Evolutionary conservation across 495 filamentous ascomycete species (phyloP).

Genomic region (Aspergillus diversus): DNA sequence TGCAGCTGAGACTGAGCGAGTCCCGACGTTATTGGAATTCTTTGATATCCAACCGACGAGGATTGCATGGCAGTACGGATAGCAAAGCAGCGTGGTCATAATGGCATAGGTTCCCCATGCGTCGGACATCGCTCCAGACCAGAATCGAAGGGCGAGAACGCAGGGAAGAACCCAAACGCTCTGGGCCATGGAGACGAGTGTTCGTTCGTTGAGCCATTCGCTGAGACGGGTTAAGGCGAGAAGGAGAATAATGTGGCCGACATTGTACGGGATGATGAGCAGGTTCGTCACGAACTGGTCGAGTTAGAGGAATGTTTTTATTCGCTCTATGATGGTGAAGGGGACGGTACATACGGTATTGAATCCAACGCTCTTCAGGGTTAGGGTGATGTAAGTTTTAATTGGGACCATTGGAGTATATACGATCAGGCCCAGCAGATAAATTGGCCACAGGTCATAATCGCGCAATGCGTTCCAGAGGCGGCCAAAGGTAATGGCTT

Average conservation of each 20-base stretch:
- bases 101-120: conserved; percentile 57
- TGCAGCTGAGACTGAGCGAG: conserved; percentile 59
- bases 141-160: conserved; percentile 49
- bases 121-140: conserved; percentile 36
- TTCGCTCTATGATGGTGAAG: not conserved
- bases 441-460: conserved; percentile 62
- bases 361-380: conserved; percentile 55
- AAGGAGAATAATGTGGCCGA: conserved; percentile 36
- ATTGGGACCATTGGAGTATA: conserved; percentile 54
- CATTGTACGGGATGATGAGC: conserved; percentile 59
- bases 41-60: conserved; percentile 63
- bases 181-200: conserved; percentile 48
- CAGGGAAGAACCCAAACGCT: conserved; percentile 60
- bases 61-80: conserved; percentile 64
- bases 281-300: conserved; percentile 54
- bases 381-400: conserved; percentile 51
- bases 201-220: conserved; percentile 49
- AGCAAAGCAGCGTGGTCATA: conserved; percentile 51
- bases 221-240: conserved; percentile 46
- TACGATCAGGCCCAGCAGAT: conserved; percentile 52
- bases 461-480: conserved; percentile 52
- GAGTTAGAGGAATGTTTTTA: not conserved
- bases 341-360: conserved; percentile 23
- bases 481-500: conserved; percentile 46
- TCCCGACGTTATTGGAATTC: conserved; percentile 65